Conservation (phyloP, 208 protist species). For the Naegleria lovaniensis region DNA sequence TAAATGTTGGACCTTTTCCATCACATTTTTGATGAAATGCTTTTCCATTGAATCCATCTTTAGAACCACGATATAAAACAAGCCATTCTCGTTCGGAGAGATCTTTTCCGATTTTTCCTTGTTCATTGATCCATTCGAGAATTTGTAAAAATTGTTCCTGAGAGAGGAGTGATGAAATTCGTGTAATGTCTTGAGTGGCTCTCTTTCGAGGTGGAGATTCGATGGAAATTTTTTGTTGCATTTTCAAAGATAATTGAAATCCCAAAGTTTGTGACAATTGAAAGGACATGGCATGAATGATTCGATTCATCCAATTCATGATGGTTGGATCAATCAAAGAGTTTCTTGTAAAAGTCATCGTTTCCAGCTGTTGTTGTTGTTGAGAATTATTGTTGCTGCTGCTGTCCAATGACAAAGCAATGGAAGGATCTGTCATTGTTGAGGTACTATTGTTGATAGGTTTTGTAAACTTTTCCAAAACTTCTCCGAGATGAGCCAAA, state of each 20-base stretch:
- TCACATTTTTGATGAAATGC: slow-evolving; percentile 26
- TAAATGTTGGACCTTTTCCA: slow-evolving; percentile 8
- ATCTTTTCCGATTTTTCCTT: not conserved
- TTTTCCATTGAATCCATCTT: slow-evolving; percentile 22
- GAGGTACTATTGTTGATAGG: too few species aligned
- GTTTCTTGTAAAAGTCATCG: too few species aligned
- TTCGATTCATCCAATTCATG: not conserved
- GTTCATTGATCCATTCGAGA: not conserved
- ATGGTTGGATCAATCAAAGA: not conserved
- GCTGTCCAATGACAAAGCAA: too few species aligned
- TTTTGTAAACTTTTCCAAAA: not conserved
- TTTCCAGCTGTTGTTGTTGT: too few species aligned
- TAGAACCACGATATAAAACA: slow-evolving; percentile 16
- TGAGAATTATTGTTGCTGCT: too few species aligned
- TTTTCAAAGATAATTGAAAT: not conserved
- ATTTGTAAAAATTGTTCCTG: slow-evolving; percentile 5
- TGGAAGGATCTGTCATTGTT: too few species aligned
- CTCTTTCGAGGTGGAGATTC: not conserved
- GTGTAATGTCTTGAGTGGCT: not conserved
- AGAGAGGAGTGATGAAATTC: not conserved
- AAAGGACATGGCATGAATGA: not conserved
- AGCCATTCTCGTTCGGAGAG: not conserved
- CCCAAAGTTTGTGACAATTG: not conserved
- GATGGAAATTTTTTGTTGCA: not conserved
- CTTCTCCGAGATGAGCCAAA: not conserved